These are phyloP conservation scores for Ceratorhiza oryzae-sativae DNA, from an alignment of 1,284 basidiomycete species.

Conservation along the genomic window DNA sequence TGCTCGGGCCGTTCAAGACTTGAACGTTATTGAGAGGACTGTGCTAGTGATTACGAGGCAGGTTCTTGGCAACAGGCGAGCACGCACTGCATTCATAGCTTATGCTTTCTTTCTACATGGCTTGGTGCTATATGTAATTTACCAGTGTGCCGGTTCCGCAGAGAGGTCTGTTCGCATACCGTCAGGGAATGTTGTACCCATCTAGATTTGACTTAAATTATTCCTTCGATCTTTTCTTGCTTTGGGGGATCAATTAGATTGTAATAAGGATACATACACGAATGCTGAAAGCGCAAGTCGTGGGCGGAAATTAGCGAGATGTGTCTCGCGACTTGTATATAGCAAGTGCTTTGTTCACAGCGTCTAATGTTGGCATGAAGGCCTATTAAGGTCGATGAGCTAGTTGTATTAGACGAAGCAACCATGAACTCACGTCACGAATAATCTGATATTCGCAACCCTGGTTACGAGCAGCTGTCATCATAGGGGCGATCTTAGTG, in stretches of 20 bases:
- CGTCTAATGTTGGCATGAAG: slow-evolving; percentile 78
- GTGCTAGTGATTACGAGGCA: slow-evolving; percentile 85
- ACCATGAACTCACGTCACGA: slow-evolving; percentile 62
- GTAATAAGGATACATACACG: slow-evolving; percentile 37
- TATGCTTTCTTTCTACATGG: slow-evolving; percentile 83
- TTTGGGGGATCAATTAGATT: slow-evolving; percentile 24
- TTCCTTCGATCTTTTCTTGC: slow-evolving; percentile 10
- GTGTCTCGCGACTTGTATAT: slow-evolving; percentile 44
- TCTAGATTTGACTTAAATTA: slow-evolving; percentile 21
- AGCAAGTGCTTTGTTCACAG: slow-evolving; percentile 76
- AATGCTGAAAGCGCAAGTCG: not conserved
- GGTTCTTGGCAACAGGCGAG: slow-evolving; percentile 86
- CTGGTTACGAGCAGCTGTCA: slow-evolving; percentile 66
- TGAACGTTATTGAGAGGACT: slow-evolving; percentile 91
- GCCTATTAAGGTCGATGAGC: slow-evolving; percentile 58
- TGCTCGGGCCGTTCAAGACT: slow-evolving; percentile 84
- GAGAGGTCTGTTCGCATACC: slow-evolving; percentile 26
- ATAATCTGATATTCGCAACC: slow-evolving; percentile 71
- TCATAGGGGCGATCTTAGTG: slow-evolving; percentile 80
- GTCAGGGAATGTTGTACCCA: slow-evolving; percentile 17
- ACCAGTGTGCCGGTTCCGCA: slow-evolving; percentile 60
- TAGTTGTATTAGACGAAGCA: not conserved
- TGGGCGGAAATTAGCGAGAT: slow-evolving; percentile 31
- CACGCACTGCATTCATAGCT: slow-evolving; percentile 79
- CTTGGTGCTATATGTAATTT: slow-evolving; percentile 79